Conservation (phyloP, 208 protist genomes). For the Entamoeba moshkovskii region DNA sequence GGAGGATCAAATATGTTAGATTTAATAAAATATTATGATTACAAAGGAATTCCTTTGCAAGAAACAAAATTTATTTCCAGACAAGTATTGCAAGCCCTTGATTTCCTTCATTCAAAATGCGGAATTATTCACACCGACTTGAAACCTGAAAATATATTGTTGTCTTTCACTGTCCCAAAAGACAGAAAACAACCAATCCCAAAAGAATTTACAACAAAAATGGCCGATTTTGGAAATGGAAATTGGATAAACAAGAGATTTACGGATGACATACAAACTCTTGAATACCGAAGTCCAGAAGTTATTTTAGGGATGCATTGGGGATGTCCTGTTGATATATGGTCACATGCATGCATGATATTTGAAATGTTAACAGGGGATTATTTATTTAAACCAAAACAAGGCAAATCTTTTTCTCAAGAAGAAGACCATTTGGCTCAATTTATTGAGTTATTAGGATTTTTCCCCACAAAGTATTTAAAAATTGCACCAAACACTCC, state of each 20-base stretch:
- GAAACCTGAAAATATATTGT: constrained; percentile 66
- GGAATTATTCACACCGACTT: constrained; percentile 70
- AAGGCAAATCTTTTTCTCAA: background rate
- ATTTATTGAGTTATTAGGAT: background rate
- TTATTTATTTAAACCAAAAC: constrained; percentile 62
- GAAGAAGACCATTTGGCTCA: constrained; percentile 17
- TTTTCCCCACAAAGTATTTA: background rate
- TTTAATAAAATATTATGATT: constrained; percentile 6
- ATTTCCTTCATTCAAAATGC: constrained; percentile 45
- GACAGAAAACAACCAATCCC: background rate
- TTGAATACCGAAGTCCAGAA: constrained; percentile 67
- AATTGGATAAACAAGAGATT: constrained; percentile 25
- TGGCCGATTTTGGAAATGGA: constrained; percentile 30
- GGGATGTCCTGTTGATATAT: constrained; percentile 15
- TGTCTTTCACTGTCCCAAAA: constrained; percentile 45
- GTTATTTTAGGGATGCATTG: constrained; percentile 62
- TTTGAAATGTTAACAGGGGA: constrained; percentile 38
- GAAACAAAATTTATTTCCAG: constrained; percentile 55
- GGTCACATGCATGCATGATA: constrained; percentile 20
- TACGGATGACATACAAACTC: constrained; percentile 56
- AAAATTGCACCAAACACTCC: background rate
- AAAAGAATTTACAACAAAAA: background rate
- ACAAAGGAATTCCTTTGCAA: constrained; percentile 4
- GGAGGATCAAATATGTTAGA: background rate
- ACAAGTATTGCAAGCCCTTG: constrained; percentile 51